Conservation (phyloP, 306 rosid genomes). For the Datisca glomerata region DNA sequence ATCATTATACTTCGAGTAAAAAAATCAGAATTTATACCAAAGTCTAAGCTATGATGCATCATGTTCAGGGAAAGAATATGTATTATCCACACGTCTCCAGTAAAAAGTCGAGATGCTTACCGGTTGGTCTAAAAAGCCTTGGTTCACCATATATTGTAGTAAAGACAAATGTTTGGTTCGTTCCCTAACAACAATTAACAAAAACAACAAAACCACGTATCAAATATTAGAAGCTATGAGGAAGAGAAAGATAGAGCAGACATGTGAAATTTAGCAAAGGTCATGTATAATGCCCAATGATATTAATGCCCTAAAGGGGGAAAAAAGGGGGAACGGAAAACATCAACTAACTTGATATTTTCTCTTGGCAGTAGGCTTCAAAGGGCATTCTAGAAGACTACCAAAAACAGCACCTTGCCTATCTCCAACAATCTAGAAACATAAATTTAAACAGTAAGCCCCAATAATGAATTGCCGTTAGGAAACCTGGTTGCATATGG, state of each 20-base stretch:
- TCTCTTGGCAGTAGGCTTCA: slow-evolving; percentile 72
- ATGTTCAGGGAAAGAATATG: too few relatives aligned
- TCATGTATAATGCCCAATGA: not conserved
- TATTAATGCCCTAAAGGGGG: slow-evolving; percentile 7
- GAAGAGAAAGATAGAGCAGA: not conserved
- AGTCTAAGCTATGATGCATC: too few relatives aligned
- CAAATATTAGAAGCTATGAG: not conserved
- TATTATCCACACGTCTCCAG: too few relatives aligned
- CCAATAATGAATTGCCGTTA: not conserved
- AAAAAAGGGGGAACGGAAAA: not conserved
- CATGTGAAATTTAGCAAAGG: not conserved
- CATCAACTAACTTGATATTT: slow-evolving; percentile 66
- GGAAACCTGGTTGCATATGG: not conserved
- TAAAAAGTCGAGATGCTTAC: slow-evolving; percentile 39
- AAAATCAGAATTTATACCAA: too few relatives aligned
- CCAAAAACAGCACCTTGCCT: slow-evolving; percentile 90
- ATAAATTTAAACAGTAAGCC: not conserved
- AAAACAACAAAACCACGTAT: slow-evolving; percentile 17
- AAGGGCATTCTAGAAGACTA: slow-evolving; percentile 78
- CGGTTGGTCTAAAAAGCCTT: slow-evolving; percentile 93
- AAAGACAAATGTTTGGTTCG: slow-evolving; percentile 78
- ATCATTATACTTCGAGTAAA: too few relatives aligned
- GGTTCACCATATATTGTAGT: slow-evolving; percentile 89
- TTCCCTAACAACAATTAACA: slow-evolving; percentile 62
- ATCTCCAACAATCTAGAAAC: slow-evolving; percentile 77